These are phyloP conservation scores for Tympanopsis confertula DNA, from an alignment of 2,329 filamentous ascomycete species.

Conservation along the genomic window DNA sequence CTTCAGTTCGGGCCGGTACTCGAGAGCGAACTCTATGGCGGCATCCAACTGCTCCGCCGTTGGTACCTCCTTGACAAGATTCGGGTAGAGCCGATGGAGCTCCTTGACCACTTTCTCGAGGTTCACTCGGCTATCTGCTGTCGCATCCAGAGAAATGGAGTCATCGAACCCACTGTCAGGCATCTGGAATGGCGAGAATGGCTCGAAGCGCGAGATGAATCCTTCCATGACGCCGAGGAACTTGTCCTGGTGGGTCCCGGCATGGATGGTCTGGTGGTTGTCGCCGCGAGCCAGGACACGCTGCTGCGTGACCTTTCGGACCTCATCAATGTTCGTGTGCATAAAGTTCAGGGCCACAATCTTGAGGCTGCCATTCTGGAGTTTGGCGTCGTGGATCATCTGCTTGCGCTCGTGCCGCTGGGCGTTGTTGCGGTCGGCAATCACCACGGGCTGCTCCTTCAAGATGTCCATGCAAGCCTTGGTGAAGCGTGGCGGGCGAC, in stretches of 20 bases:
- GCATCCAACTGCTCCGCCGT: constrained; percentile 63
- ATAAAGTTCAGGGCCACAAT: constrained; percentile 83
- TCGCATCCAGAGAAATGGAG: constrained; percentile 74
- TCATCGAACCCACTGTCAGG: constrained; percentile 77
- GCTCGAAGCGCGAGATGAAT: constrained; percentile 78
- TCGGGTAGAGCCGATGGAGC: constrained; percentile 68
- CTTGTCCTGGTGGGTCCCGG: constrained; percentile 60
- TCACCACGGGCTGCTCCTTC: constrained; percentile 56
- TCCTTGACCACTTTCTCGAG: constrained; percentile 66
- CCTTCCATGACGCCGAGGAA: constrained; percentile 89
- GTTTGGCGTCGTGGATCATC: constrained; percentile 66
- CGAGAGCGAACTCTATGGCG: constrained; percentile 65
- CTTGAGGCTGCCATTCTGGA: constrained; percentile 48
- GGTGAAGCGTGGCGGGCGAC: constrained; percentile 68
- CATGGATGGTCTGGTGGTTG: constrained; percentile 96
- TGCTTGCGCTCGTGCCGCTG: constrained; percentile 79
- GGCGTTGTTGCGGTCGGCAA: constrained; percentile 92
- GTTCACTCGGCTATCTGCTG: constrained; percentile 68
- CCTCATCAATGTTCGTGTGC: constrained; percentile 59
- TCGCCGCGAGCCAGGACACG: constrained; percentile 79
- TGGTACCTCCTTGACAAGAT: constrained; percentile 61
- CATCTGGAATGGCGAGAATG: constrained; percentile 49
- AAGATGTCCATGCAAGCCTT: constrained; percentile 57
- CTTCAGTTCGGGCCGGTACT: constrained; percentile 66
- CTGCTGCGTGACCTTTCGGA: constrained; percentile 63